phyloP scores from a whole-genome alignment of 768 basidiomycete species.

The Serendipita indica region DNA sequence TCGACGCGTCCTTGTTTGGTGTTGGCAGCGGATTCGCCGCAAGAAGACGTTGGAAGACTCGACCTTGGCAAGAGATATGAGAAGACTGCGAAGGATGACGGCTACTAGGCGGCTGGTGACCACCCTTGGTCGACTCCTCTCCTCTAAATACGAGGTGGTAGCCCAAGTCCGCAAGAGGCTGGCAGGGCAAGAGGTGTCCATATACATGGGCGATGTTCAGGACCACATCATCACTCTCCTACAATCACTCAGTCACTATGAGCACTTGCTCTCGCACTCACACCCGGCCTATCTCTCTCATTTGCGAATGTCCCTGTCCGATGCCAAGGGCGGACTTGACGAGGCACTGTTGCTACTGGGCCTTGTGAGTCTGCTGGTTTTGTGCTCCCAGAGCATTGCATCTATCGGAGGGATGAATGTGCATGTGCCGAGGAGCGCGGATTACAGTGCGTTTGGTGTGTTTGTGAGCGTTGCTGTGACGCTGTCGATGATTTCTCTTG shows the following conservation, averaged over 20 bases:
- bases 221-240: constrained; percentile 86
- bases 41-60: background rate
- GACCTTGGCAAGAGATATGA: constrained; percentile 14
- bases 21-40: background rate
- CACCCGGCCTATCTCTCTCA: constrained; percentile 77
- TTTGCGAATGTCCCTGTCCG: constrained; percentile 45
- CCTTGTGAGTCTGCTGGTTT: constrained; percentile 46
- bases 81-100: constrained; percentile 62
- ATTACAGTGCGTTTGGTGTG: background rate
- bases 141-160: constrained; percentile 70
- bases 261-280: constrained; percentile 74
- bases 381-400: constrained; percentile 41
- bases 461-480: background rate
- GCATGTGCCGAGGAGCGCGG: background rate
- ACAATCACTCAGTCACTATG: constrained; percentile 70
- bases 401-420: background rate
- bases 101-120: constrained; percentile 65
- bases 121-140: constrained; percentile 56
- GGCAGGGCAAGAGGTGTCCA: constrained; percentile 52
- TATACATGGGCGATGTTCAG: constrained; percentile 85
- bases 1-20: background rate
- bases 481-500: background rate
- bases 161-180: constrained; percentile 66
- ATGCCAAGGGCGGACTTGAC: constrained; percentile 48
- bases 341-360: constrained; percentile 52